Conservation (phyloP, 768 basidiomycete genomes). For the Lentinula sp. region DNA sequence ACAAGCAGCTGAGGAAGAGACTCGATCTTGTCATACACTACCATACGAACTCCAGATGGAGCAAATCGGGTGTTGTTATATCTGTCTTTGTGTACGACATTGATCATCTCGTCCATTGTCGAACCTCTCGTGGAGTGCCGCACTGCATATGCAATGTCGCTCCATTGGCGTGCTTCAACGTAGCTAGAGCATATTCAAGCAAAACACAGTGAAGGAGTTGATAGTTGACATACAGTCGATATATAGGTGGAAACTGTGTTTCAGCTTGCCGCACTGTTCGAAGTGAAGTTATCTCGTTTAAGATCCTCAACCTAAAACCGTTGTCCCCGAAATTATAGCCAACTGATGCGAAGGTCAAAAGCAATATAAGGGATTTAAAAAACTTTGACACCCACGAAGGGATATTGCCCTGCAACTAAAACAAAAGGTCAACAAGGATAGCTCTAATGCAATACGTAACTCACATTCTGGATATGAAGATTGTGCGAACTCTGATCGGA, state of each 20-base stretch:
- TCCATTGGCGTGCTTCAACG: slow-evolving; percentile 21
- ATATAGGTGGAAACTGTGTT: slow-evolving; percentile 7
- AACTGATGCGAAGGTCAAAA: slow-evolving; percentile 15
- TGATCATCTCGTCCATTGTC: slow-evolving; percentile 20
- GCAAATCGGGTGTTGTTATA: slow-evolving; percentile 1
- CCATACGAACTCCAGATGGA: slow-evolving; percentile 17
- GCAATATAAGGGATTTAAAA: background rate
- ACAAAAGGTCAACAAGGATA: background rate
- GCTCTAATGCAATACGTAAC: slow-evolving; percentile 12
- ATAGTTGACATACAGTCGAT: slow-evolving; percentile 9
- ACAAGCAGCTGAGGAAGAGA: slow-evolving; percentile 25
- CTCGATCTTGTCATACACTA: slow-evolving; percentile 21
- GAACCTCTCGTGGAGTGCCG: slow-evolving; percentile 10
- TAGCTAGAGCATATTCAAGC: slow-evolving; percentile 9
- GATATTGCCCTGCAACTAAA: slow-evolving; percentile 41
- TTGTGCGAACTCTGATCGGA: slow-evolving; percentile 18
- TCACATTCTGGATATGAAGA: slow-evolving; percentile 46
- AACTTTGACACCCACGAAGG: slow-evolving; percentile 30
- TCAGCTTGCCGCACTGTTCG: slow-evolving; percentile 1
- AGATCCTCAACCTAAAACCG: slow-evolving; percentile 12
- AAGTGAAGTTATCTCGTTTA: slow-evolving; percentile 15
- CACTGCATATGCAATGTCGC: slow-evolving; percentile 15
- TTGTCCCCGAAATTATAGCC: slow-evolving; percentile 23
- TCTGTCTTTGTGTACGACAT: slow-evolving; percentile 15
- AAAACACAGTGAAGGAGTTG: background rate